Base-by-base conservation (phyloP, 306 rosid genomes). In the Fagus sylvatica region DNA sequence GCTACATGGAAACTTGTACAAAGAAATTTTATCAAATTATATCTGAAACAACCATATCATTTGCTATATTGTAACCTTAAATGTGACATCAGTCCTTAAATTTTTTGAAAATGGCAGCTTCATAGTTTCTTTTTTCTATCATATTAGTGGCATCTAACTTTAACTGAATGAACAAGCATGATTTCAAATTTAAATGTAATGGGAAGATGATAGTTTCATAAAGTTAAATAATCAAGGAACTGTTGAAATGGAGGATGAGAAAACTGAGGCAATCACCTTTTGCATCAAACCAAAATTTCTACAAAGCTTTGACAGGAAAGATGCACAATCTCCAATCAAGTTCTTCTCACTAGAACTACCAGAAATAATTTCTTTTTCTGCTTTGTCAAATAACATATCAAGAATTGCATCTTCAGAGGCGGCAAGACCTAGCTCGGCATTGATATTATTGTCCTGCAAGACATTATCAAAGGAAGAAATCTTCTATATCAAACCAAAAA, bases 321-420 rank as follows among this genome's bases (percentile, higher is more conserved):
- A 68, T 66, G 97, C 91, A 83, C 89, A 88, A 32, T 78, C 82
- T 62, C 98, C 98, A 66, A 94, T 84, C 93, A 92, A 82, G 81
- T 89, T 84, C 86, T 89, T 92, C 79, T 86, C 92, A 32, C 76
- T 43, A 15, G 90, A 81, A 83, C 83, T 80, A 19, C 94, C 92
- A 42, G 89, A 87, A 76, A 94, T 79, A 74, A 94, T 92, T 88
- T 94, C 98, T 79, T 88, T 94, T 82, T 94, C 98, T 65, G 97
- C 92, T 70, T 87, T 90, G 75, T 94, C 97, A 64, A 91, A 84
- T 76, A 94, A 85, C 42, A 89, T 85, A 85, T 94, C 98, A 86
- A 94, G 88, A 67, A 82, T 75, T 65, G 97, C 98, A 86, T 94
- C 98, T 88, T 89, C 98, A 64, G 98, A 92, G 19, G 97, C 97